These are phyloP conservation scores for Plantago lanceolata DNA, from an alignment of 305 asterid species.

Conservation along the genomic window DNA sequence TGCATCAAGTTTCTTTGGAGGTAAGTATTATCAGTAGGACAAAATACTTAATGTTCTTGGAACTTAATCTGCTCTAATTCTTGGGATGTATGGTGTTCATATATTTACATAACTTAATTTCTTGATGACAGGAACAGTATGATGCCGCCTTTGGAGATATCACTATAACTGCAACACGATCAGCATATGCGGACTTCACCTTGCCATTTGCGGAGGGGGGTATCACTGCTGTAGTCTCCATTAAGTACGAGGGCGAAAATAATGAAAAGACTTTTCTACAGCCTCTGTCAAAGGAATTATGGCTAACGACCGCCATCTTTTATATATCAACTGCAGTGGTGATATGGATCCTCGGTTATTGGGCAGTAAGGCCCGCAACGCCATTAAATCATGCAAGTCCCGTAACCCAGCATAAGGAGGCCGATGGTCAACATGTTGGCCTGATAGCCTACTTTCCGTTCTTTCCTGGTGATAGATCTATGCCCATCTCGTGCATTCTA, in stretches of 20 bases:
- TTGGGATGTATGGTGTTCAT: no score
- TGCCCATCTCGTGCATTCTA: no score
- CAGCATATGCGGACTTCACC: conserved; percentile 30
- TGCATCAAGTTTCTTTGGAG: neutral
- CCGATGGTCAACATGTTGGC: conserved; percentile 28
- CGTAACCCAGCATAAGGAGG: conserved; percentile 10
- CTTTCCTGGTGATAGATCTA: conserved; percentile 25
- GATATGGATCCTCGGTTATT: conserved; percentile 33
- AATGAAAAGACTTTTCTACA: conserved; percentile 26
- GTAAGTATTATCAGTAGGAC: neutral
- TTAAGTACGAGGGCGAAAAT: conserved; percentile 17
- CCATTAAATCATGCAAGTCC: no score
- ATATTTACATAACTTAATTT: no score
- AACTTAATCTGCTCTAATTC: no score
- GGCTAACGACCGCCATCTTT: conserved; percentile 27
- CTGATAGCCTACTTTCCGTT: conserved; percentile 29
- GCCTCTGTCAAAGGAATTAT: conserved; percentile 29
- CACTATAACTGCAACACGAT: conserved; percentile 28
- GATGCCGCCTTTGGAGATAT: conserved; percentile 33
- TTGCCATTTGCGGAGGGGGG: conserved; percentile 36
- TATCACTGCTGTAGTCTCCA: conserved; percentile 18
- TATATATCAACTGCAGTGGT: conserved; percentile 25
- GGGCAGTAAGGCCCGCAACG: no score
- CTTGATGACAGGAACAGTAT: conserved; percentile 17
- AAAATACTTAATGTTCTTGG: no score